These are phyloP conservation scores for Umbelopsis vinacea DNA, from an alignment of 192 early-diverging fungal genomes.

Conservation along the genomic window DNA sequence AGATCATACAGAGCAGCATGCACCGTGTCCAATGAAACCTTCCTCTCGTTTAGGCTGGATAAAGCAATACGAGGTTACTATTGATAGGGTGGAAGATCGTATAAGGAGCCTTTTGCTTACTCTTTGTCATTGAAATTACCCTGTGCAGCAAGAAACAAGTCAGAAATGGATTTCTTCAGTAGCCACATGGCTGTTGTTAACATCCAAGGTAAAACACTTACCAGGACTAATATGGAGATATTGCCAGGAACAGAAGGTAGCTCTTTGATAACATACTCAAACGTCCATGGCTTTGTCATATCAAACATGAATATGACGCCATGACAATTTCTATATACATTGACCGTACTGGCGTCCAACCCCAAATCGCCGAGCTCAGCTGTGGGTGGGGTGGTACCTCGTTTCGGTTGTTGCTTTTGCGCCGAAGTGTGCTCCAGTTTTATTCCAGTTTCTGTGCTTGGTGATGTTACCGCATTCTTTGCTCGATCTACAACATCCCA, in stretches of 20 bases:
- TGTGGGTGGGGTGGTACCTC: not conserved
- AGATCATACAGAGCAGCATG: conserved; percentile 43
- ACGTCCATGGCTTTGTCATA: conserved; percentile 64
- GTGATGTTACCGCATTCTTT: conserved; percentile 29
- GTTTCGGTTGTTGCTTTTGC: not conserved
- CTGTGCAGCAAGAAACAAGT: conserved; percentile 13
- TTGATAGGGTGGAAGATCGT: not conserved
- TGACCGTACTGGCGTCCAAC: conserved; percentile 60
- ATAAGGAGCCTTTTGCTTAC: conserved; percentile 14
- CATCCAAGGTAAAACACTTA: conserved; percentile 19
- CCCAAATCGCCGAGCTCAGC: conserved; percentile 25
- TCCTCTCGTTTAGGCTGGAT: conserved; percentile 25
- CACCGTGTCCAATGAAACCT: conserved; percentile 30
- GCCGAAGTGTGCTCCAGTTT: conserved; percentile 37
- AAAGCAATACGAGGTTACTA: not conserved
- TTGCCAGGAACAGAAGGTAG: conserved; percentile 47
- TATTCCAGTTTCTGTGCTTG: conserved; percentile 26
- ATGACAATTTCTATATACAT: conserved; percentile 65
- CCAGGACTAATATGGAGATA: conserved; percentile 55
- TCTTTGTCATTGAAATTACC: conserved; percentile 41
- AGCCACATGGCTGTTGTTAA: too few relatives aligned
- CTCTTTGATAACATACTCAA: conserved; percentile 56
- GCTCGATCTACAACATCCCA: conserved; percentile 68
- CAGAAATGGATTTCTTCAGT: not conserved
- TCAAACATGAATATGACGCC: conserved; percentile 62